These are phyloP conservation scores for Phytophthora syringae DNA, from an alignment of 352 stramenopile genomes.

Conservation along the genomic window DNA sequence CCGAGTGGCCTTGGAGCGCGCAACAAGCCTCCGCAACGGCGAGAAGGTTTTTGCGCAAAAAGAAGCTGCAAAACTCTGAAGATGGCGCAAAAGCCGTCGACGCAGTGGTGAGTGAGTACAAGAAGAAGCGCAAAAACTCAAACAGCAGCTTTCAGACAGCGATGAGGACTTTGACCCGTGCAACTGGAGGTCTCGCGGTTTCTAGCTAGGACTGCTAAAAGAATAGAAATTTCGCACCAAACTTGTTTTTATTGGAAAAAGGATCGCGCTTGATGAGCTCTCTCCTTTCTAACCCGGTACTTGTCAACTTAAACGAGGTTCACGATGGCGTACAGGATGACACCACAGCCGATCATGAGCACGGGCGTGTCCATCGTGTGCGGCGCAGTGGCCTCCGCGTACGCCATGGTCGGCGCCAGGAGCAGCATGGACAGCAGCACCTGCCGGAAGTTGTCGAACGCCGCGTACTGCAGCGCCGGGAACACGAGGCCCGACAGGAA, in stretches of 20 bases:
- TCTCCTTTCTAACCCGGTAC: conserved; percentile 28
- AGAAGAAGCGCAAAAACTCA: conserved; percentile 34
- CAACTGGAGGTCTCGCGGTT: conserved; percentile 52
- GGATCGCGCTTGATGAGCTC: conserved; percentile 10
- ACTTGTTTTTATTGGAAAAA: conserved; percentile 32
- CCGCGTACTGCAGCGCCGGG: conserved; percentile 73
- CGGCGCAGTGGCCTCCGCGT: conserved; percentile 80
- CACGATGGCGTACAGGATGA: conserved; percentile 78
- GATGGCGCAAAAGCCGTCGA: conserved; percentile 19
- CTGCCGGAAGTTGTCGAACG: conserved; percentile 84
- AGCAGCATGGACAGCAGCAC: conserved; percentile 81
- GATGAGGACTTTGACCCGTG: conserved; percentile 45
- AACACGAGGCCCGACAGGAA: conserved; percentile 77
- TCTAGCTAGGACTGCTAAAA: conserved; percentile 35
- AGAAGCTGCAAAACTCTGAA: conserved; percentile 16
- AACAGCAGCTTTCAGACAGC: conserved; percentile 27
- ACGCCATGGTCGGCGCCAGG: conserved; percentile 81
- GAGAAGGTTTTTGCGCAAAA: conserved; percentile 34
- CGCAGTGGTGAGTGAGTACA: conserved; percentile 29
- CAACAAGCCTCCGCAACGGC: conserved; percentile 16
- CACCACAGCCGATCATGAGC: conserved; percentile 80
- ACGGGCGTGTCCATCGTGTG: conserved; percentile 89
- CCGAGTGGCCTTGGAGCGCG: conserved; percentile 55
- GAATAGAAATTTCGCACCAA: conserved; percentile 8
- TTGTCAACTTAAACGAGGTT: conserved; percentile 49